These are phyloP conservation scores for Kodamaea hsintzibuensis DNA, from an alignment of 805 yeast species.

Conservation along the genomic window DNA sequence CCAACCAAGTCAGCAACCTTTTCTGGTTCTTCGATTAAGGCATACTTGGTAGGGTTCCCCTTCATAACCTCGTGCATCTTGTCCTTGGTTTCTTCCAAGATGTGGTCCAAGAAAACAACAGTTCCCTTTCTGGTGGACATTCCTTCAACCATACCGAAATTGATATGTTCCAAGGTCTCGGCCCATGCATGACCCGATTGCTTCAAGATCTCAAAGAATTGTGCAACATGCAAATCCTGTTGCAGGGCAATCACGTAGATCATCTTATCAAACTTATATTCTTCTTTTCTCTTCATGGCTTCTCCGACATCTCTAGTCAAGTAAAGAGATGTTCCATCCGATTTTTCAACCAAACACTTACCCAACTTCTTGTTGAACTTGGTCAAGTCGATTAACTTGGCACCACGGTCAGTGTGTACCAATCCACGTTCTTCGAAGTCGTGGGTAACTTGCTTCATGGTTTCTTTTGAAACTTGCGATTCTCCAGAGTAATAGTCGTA, in stretches of 20 bases:
- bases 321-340: slow-evolving; percentile 93
- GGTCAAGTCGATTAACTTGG: slow-evolving; percentile 81
- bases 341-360: slow-evolving; percentile 87
- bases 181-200: slow-evolving; percentile 93
- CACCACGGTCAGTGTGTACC: slow-evolving; percentile 87
- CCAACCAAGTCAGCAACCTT: slow-evolving; percentile 94
- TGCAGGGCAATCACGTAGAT: slow-evolving; percentile 94
- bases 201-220: slow-evolving; percentile 90
- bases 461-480: slow-evolving; percentile 80
- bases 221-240: slow-evolving; percentile 93
- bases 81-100: slow-evolving; percentile 88
- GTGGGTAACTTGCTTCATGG: slow-evolving; percentile 66
- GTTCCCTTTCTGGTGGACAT: slow-evolving; percentile 99
- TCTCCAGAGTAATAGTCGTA: slow-evolving; percentile 94
- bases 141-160: slow-evolving; percentile 97
- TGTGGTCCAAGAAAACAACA: slow-evolving; percentile 94
- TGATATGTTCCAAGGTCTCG: slow-evolving; percentile 72
- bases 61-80: slow-evolving; percentile 97
- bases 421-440: slow-evolving; percentile 66
- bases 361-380: slow-evolving; percentile 88
- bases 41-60: slow-evolving; percentile 84
- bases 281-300: slow-evolving; percentile 85
- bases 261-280: slow-evolving; percentile 90
- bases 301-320: slow-evolving; percentile 96
- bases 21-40: slow-evolving; percentile 92